A percentile compares a stretch with the other conserved stretches of the same genome.
Conservation (phyloP, 352 stramenopile genomes). For the Globisporangium mamillatum region DNA sequence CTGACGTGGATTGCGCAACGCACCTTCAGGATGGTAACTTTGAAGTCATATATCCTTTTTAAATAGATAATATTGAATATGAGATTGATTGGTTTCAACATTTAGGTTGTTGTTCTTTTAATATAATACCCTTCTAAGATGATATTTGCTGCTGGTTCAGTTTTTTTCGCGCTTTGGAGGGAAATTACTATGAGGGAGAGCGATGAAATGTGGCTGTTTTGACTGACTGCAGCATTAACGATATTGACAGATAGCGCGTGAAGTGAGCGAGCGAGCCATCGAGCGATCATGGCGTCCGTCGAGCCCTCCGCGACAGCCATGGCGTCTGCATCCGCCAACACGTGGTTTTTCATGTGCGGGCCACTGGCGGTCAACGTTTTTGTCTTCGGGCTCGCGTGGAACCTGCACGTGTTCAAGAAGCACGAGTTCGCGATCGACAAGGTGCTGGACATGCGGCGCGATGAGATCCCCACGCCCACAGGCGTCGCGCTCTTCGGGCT, state of each 20-base stretch:
- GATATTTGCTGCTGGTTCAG: neutral
- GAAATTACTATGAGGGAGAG: neutral
- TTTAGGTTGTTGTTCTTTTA: too few relatives aligned
- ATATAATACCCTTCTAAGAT: neutral
- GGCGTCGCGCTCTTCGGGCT: conserved; percentile 41
- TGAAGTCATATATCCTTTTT: neutral
- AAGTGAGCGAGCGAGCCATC: neutral
- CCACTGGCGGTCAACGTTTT: conserved; percentile 69
- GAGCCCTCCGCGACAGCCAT: conserved; percentile 7
- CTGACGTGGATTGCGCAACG: neutral
- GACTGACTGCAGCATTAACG: neutral
- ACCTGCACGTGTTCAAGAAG: conserved; percentile 57
- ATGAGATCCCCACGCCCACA: conserved; percentile 49
- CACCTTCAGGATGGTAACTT: too few relatives aligned
- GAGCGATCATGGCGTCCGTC: conserved; percentile 14
- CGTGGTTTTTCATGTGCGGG: conserved; percentile 82
- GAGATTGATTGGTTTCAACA: too few relatives aligned
- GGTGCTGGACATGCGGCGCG: conserved; percentile 63
- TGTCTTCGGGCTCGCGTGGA: conserved; percentile 57
- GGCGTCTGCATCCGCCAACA: conserved; percentile 26
- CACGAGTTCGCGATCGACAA: conserved; percentile 61
- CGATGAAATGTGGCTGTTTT: neutral
- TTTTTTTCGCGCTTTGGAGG: conserved; percentile 6
- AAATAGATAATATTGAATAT: neutral
- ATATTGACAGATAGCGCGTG: neutral